Evolutionary conservation across 1,284 basidiomycete genomes (phyloP), one percentile per base, ranked within the genome.

Genomic region (Peniophora sp.): DNA sequence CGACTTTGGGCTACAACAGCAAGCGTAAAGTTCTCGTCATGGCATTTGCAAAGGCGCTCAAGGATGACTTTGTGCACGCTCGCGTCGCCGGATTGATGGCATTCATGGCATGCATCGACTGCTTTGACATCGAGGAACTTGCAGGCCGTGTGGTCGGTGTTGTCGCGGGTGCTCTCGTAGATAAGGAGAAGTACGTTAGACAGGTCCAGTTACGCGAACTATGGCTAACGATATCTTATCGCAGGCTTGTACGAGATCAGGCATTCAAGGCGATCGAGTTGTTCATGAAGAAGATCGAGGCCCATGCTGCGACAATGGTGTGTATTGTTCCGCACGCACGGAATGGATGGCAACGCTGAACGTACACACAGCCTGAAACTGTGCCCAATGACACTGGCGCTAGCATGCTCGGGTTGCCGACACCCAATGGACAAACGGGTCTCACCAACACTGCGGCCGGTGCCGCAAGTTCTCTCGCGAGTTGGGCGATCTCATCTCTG

Each of bases 1-100:
- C 92, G 0, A 80, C 81, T 2, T 73, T 99, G 1, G 87, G 89
- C 1, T 79, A 89, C 53, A 85, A 92, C 58, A 98, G 96, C 5
- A 93, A 95, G 64, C 83, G 86, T 56, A 98, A 97, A 63, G 93
- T 99, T 10, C 81, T 99, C 1, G 89, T 98, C 0, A 93, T 96
- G 1, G 97, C 97, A 1, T 99, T 99, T 65, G 79, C 88, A 1
- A 80, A 93, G 50, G 90, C 92, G 9, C 67, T 99, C 46, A 94
- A 94, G 62, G 97, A 99, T 65, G 68, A 82, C 0, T 99, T 98
- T 63, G 85, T 95, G 0, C 96, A 97, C 63, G 89, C 93, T 1
- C 79, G 97, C 25, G 92, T 97, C 0, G 96, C 96, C 0, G 97
- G 92, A 0, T 68, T 99, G 43, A 94, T 96, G 92, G 92, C 94